Conservation (phyloP, 139 green algal species). For the Volvox africanus region DNA sequence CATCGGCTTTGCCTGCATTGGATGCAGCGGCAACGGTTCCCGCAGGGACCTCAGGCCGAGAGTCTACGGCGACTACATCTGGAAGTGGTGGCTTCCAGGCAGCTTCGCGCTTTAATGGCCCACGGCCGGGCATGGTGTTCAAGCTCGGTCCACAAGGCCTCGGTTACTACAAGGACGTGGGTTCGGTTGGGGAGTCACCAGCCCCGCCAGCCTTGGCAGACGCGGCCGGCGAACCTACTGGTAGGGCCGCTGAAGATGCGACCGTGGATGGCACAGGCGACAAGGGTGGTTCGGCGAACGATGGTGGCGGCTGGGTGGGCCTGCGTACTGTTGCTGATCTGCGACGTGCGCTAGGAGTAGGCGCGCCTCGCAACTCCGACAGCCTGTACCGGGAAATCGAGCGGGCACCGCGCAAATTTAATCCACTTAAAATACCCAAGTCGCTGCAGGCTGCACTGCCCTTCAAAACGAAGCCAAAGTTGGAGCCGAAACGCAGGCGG, state of each 20-base stretch:
- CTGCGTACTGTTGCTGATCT: conserved; percentile 94
- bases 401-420: conserved; percentile 88
- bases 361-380: conserved; percentile 88
- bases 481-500: conserved; percentile 73
- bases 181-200: conserved; percentile 23
- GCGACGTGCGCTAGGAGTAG: conserved; percentile 78
- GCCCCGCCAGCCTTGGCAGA: background rate
- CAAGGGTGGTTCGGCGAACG: background rate
- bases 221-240: background rate
- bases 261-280: background rate
- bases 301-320: conserved; percentile 50
- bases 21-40: background rate
- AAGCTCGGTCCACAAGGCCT: conserved; percentile 74
- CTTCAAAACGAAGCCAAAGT: conserved; percentile 97
- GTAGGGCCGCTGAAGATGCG: background rate
- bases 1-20: background rate
- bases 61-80: background rate
- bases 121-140: conserved; percentile 78
- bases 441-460: conserved; percentile 89
- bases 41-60: background rate
- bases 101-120: conserved; percentile 67
- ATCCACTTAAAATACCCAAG: conserved; percentile 89
- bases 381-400: conserved; percentile 92
- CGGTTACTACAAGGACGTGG: conserved; percentile 89
- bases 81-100: conserved; percentile 62